Conservation (phyloP, 1,139 yeast species). For the Hanseniaspora gamundiae region DNA sequence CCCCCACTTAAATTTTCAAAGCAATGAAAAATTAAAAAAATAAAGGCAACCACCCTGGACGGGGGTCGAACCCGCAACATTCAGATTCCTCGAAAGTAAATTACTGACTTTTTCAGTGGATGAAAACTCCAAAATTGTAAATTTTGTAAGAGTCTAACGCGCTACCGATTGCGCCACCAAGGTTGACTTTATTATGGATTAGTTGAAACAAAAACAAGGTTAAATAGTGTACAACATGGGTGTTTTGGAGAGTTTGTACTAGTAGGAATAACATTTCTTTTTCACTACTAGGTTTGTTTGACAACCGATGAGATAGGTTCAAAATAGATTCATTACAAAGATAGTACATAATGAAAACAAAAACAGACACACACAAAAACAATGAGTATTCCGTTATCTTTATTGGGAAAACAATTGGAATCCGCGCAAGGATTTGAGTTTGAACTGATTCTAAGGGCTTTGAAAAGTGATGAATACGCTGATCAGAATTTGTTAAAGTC, state of each 20-base stretch:
- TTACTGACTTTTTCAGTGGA: constrained; percentile 21
- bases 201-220: background rate
- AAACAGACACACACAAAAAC: background rate
- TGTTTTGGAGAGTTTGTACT: background rate
- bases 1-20: background rate
- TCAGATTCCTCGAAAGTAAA: constrained; percentile 1
- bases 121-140: constrained; percentile 34
- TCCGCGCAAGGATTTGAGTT: constrained; percentile 24
- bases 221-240: background rate
- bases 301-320: background rate
- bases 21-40: background rate
- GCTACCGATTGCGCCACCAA: constrained; percentile 38
- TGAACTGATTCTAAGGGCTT: constrained; percentile 22
- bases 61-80: constrained; percentile 3
- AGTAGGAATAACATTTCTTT: background rate
- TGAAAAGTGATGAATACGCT: constrained; percentile 23
- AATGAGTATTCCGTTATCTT: constrained; percentile 20
- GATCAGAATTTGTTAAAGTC: constrained; percentile 35
- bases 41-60: constrained; percentile 2
- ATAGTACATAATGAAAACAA: background rate
- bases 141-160: constrained; percentile 34
- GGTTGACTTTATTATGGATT: constrained; percentile 17
- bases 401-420: constrained; percentile 23
- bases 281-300: background rate
- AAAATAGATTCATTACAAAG: too few relatives aligned